phyloP scores from a whole-genome alignment of 2,329 filamentous ascomycete species.

The Talaromyces sp. region DNA sequence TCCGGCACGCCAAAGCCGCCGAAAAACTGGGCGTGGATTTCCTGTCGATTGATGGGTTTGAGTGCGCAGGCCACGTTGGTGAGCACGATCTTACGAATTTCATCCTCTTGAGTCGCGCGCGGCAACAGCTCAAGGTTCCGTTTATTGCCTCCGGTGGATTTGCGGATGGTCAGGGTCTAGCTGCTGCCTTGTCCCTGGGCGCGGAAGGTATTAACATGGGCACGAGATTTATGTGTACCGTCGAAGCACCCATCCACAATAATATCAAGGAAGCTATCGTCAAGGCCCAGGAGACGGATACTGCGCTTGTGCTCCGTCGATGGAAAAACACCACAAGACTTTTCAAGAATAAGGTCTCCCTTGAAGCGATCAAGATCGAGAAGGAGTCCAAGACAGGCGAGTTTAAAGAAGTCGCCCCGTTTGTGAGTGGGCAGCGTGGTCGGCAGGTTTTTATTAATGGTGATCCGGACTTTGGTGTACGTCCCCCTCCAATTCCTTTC shows the following conservation, averaged over 20 bases:
- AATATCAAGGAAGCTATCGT: slow-evolving; percentile 96
- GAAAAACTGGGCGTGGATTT: slow-evolving; percentile 96
- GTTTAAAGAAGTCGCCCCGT: slow-evolving; percentile 81
- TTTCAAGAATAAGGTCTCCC: slow-evolving; percentile 84
- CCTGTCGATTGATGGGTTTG: slow-evolving; percentile 93
- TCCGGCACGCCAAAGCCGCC: slow-evolving; percentile 85
- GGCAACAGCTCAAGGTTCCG: slow-evolving; percentile 76
- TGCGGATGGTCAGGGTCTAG: slow-evolving; percentile 87
- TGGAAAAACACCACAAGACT: slow-evolving; percentile 91
- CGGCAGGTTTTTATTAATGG: slow-evolving; percentile 88
- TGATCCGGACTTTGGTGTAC: slow-evolving; percentile 81
- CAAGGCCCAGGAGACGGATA: slow-evolving; percentile 81
- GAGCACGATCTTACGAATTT: slow-evolving; percentile 52
- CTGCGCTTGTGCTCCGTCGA: slow-evolving; percentile 75
- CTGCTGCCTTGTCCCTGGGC: slow-evolving; percentile 81
- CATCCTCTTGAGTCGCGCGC: slow-evolving; percentile 70
- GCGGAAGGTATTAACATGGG: slow-evolving; percentile 98
- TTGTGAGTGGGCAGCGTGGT: slow-evolving; percentile 84
- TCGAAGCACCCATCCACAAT: slow-evolving; percentile 84
- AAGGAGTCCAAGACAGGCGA: slow-evolving; percentile 75
- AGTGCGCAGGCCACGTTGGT: slow-evolving; percentile 71
- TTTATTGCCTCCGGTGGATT: slow-evolving; percentile 97
- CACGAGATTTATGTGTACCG: slow-evolving; percentile 93
- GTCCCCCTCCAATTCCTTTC: slow-evolving; percentile 31
- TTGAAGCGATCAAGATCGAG: slow-evolving; percentile 77